Percentiles rank a stretch among this genome's conserved stretches.
Evolutionary conservation across 1,139 yeast genomes (phyloP).

Genomic region (Maudiozyma humilis): DNA sequence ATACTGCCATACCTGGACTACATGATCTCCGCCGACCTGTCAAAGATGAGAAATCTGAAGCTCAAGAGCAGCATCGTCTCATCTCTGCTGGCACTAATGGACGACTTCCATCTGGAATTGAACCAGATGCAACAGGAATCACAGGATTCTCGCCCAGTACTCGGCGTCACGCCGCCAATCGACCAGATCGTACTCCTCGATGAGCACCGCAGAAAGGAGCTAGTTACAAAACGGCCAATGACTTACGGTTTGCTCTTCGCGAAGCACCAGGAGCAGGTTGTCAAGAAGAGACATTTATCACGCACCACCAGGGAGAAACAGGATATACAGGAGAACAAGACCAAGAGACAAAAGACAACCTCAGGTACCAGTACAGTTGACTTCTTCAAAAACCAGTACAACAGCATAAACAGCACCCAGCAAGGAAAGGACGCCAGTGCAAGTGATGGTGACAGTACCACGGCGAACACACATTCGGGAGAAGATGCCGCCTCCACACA

Average conservation of each 20-base stretch:
- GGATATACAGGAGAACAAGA: slow-evolving; percentile 18
- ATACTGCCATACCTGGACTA: slow-evolving; percentile 43
- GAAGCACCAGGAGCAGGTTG: slow-evolving; percentile 37
- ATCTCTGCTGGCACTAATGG: slow-evolving; percentile 27
- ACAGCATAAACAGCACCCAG: slow-evolving; percentile 14
- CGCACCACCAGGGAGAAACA: slow-evolving; percentile 26
- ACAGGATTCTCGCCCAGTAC: slow-evolving; percentile 9
- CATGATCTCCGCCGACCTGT: slow-evolving; percentile 40
- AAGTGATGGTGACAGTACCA: not conserved
- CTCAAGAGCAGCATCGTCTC: slow-evolving; percentile 22
- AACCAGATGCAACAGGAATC: slow-evolving; percentile 13
- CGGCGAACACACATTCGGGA: slow-evolving; percentile 2
- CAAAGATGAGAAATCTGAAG: slow-evolving; percentile 23
- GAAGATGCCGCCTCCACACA: slow-evolving; percentile 2
- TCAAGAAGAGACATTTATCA: slow-evolving; percentile 33
- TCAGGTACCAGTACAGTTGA: slow-evolving; percentile 25
- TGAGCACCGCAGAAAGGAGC: slow-evolving; percentile 19
- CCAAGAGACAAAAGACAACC: slow-evolving; percentile 25
- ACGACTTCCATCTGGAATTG: slow-evolving; percentile 29
- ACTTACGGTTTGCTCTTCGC: slow-evolving; percentile 29
- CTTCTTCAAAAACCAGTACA: slow-evolving; percentile 34
- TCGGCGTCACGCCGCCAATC: slow-evolving; percentile 31
- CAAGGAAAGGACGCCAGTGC: not conserved
- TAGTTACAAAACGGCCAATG: slow-evolving; percentile 28
- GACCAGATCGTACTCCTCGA: slow-evolving; percentile 24